phyloP scores from a whole-genome alignment of 805 yeast species.

The Candida tallmaniae region DNA sequence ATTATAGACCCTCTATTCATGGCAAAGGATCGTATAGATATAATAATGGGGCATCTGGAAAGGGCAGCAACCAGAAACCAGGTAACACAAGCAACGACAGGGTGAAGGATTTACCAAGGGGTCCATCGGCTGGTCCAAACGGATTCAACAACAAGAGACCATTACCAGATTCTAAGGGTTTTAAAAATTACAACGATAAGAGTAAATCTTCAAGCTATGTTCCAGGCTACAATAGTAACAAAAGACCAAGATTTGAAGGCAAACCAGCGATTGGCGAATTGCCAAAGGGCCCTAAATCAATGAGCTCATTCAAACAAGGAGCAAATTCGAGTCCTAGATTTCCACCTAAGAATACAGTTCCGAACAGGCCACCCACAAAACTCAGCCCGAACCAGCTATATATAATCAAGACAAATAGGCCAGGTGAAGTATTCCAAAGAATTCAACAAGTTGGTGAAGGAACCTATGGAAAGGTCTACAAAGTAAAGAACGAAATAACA shows the following conservation, averaged over 20 bases:
- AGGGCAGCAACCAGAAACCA: not conserved
- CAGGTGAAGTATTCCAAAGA: conserved; percentile 53
- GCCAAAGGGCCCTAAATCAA: conserved; percentile 7
- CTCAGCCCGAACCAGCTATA: conserved; percentile 28
- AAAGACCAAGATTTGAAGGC: not conserved
- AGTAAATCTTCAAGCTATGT: conserved; percentile 1
- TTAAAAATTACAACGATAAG: not conserved
- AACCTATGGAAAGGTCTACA: conserved; percentile 93
- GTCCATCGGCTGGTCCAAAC: conserved; percentile 13
- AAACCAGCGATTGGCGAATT: conserved; percentile 1
- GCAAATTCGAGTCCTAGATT: not conserved
- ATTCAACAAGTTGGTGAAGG: conserved; percentile 97
- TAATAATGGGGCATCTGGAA: not conserved
- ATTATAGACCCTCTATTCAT: conserved; percentile 16
- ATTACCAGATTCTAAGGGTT: conserved; percentile 5
- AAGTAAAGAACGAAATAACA: conserved; percentile 70
- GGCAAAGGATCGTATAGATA: conserved; percentile 1
- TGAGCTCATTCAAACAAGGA: not conserved
- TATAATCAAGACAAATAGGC: conserved; percentile 22
- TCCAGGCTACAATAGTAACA: conserved; percentile 2
- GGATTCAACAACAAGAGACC: conserved; percentile 6
- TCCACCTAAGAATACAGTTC: not conserved
- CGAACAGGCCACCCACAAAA: conserved; percentile 8
- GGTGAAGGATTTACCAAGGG: conserved; percentile 12
- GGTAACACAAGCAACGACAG: not conserved